Percentiles rank a stretch among this genome's conserved stretches.
phyloP scores from a whole-genome alignment of 495 filamentous ascomycete genomes.

The Niebla homalea region DNA sequence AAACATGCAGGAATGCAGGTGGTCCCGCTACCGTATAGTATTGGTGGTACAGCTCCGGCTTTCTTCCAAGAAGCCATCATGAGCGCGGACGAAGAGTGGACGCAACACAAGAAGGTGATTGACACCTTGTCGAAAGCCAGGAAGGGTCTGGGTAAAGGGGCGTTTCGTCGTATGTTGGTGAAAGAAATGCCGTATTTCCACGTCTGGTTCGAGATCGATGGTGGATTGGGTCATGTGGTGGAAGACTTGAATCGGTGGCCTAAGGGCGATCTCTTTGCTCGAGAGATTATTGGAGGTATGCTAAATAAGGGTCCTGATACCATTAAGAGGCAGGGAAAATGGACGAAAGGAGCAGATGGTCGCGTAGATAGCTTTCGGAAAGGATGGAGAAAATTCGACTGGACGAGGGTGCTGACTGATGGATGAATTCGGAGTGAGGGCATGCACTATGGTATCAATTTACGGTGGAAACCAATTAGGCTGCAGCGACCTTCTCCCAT shows the following conservation, averaged over 20 bases:
- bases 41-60: conserved; percentile 81
- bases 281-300: conserved; percentile 90
- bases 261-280: conserved; percentile 80
- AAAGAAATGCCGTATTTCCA: conserved; percentile 99
- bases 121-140: conserved; percentile 64
- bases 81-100: conserved; percentile 78
- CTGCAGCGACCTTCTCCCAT: background rate
- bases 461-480: too few species aligned
- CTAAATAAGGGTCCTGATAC: conserved; percentile 69
- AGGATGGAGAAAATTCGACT: conserved; percentile 87
- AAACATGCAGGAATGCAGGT: conserved; percentile 76
- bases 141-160: conserved; percentile 59
- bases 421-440: conserved; percentile 15
- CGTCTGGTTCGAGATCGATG: conserved; percentile 88
- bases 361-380: conserved; percentile 69
- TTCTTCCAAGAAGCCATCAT: conserved; percentile 95
- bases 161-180: conserved; percentile 69
- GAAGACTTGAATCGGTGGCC: conserved; percentile 85
- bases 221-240: conserved; percentile 83
- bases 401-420: conserved; percentile 71
- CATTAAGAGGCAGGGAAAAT: conserved; percentile 82
- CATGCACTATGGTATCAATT: background rate
- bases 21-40: conserved; percentile 73
- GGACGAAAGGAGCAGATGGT: conserved; percentile 57
- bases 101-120: conserved; percentile 87